Evolutionary conservation across 1,284 basidiomycete genomes (phyloP).

Genomic region (Phlebopus sp.): DNA sequence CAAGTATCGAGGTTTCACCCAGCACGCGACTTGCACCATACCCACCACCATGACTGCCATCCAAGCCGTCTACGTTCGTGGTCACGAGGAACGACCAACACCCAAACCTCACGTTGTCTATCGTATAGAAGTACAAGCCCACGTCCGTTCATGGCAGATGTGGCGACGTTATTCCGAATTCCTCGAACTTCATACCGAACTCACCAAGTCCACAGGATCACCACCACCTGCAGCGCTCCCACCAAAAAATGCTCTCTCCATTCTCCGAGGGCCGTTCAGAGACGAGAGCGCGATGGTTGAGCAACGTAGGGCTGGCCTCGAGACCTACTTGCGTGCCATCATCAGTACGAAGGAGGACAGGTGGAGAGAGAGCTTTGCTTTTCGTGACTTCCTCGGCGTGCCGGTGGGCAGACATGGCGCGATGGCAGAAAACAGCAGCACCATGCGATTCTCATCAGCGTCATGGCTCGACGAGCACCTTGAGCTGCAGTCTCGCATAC

Average conservation of each 20-base stretch:
- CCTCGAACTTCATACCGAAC: slow-evolving; percentile 78
- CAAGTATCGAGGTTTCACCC: background rate
- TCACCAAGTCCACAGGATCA: slow-evolving; percentile 68
- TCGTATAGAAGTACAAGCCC: slow-evolving; percentile 75
- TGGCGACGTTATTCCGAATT: slow-evolving; percentile 95
- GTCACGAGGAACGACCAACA: slow-evolving; percentile 60
- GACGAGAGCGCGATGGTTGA: slow-evolving; percentile 54
- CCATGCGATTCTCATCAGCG: slow-evolving; percentile 61
- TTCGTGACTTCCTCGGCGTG: slow-evolving; percentile 84
- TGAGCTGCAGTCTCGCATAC: slow-evolving; percentile 70
- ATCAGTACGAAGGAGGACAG: slow-evolving; percentile 74
- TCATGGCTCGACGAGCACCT: slow-evolving; percentile 86
- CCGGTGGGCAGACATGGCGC: slow-evolving; percentile 58
- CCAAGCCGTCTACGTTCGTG: slow-evolving; percentile 67
- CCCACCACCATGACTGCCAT: slow-evolving; percentile 58
- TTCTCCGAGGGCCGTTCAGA: slow-evolving; percentile 42
- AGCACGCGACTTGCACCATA: slow-evolving; percentile 9
- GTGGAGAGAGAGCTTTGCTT: slow-evolving; percentile 81
- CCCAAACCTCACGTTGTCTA: slow-evolving; percentile 81
- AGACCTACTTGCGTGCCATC: slow-evolving; percentile 86
- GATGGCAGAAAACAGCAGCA: slow-evolving; percentile 24
- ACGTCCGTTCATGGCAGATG: slow-evolving; percentile 89
- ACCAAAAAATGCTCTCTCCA: slow-evolving; percentile 74
- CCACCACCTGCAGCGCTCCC: slow-evolving; percentile 77
- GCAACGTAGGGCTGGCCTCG: slow-evolving; percentile 73